These are phyloP conservation scores for Paramecium octaurelia DNA, from an alignment of 73 alveolate species.

Conservation along the genomic window DNA sequence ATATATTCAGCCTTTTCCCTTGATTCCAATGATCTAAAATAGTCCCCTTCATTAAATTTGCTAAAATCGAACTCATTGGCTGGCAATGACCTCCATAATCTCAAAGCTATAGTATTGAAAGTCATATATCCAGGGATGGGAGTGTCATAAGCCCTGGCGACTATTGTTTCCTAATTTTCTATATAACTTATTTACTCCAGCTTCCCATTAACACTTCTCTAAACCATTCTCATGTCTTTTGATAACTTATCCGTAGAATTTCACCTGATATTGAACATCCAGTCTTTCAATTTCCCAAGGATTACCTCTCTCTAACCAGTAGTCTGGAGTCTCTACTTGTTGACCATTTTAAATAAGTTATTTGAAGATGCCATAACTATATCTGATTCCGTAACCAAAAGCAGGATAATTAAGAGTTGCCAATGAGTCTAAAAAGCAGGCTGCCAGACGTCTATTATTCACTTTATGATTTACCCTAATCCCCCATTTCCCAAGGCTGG, in stretches of 20 bases:
- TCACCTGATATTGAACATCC: slow-evolving; percentile 83
- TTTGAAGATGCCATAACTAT: too few relatives aligned
- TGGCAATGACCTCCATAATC: slow-evolving; percentile 94
- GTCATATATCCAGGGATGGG: slow-evolving; percentile 98
- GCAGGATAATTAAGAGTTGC: too few relatives aligned
- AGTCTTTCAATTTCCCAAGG: too few relatives aligned
- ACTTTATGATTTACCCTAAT: too few relatives aligned
- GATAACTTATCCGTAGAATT: slow-evolving; percentile 89
- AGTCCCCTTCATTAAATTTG: slow-evolving; percentile 75
- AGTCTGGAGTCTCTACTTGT: too few relatives aligned
- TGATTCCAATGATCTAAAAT: slow-evolving; percentile 66
- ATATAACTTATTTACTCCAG: slow-evolving; percentile 71
- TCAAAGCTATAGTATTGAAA: slow-evolving; percentile 90
- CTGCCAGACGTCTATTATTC: too few relatives aligned
- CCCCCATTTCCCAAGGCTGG: too few relatives aligned
- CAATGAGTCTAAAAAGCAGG: too few relatives aligned
- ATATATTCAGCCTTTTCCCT: slow-evolving; percentile 95
- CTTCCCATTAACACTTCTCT: slow-evolving; percentile 88
- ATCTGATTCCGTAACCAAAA: too few relatives aligned
- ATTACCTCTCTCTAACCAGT: too few relatives aligned
- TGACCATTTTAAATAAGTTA: too few relatives aligned
- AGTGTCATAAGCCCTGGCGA: slow-evolving; percentile 98
- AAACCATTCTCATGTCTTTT: slow-evolving; percentile 76
- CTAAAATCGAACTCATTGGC: slow-evolving; percentile 76
- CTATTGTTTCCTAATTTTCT: slow-evolving; percentile 73